A percentile compares a stretch with the other conserved stretches of the same genome.
Evolutionary conservation across 768 basidiomycete species (phyloP).

Genomic region (Gymnopilus dilepis): DNA sequence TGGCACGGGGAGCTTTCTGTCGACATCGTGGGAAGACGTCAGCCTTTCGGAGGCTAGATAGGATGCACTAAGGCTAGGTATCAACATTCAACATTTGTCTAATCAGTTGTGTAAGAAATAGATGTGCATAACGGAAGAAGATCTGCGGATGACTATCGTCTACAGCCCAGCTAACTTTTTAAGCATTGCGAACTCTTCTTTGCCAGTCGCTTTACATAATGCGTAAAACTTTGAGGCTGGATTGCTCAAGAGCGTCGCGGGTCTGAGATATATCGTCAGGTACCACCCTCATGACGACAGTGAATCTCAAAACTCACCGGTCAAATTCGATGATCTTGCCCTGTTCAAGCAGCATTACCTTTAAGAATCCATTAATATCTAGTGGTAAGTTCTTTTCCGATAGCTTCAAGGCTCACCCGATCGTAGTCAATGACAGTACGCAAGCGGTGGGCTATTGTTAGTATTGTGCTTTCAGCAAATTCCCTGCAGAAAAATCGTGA

Average conservation of each 20-base stretch:
- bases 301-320: conserved; percentile 41
- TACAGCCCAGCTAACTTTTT: conserved; percentile 61
- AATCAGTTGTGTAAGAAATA: not conserved
- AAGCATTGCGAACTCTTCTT: conserved; percentile 23
- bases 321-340: conserved; percentile 81
- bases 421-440: conserved; percentile 87
- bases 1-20: conserved; percentile 22
- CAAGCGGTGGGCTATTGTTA: conserved; percentile 83
- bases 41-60: not conserved
- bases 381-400: conserved; percentile 66
- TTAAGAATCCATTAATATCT: not conserved
- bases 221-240: conserved; percentile 25
- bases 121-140: not conserved
- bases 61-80: not conserved
- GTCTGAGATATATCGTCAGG: conserved; percentile 15
- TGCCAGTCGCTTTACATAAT: conserved; percentile 28
- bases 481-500: conserved; percentile 62
- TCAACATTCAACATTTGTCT: not conserved
- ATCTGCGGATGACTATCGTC: not conserved
- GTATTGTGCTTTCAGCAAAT: conserved; percentile 80
- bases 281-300: conserved; percentile 51
- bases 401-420: conserved; percentile 63
- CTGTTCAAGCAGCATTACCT: conserved; percentile 79
- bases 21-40: conserved; percentile 18
- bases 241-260: conserved; percentile 21